phyloP scores from a whole-genome alignment of 768 basidiomycete species.

The Porphyrellus cyaneotinctus region DNA sequence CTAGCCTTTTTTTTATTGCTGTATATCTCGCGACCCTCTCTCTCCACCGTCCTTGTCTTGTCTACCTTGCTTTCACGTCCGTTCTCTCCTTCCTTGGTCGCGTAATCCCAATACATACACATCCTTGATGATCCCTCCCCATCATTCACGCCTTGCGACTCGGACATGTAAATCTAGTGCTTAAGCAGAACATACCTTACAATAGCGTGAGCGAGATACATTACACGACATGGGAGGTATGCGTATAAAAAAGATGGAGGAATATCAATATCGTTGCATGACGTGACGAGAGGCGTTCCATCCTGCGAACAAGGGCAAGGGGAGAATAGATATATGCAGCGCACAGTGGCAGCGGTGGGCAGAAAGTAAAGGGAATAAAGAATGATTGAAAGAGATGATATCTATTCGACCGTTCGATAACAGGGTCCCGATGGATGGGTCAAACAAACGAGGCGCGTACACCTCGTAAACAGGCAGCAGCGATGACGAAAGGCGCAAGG shows the following conservation, averaged over 20 bases:
- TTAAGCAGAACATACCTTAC: constrained; percentile 16
- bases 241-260: constrained; percentile 4
- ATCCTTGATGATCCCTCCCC: background rate
- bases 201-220: constrained; percentile 19
- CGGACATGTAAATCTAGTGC: constrained; percentile 15
- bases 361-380: constrained; percentile 26
- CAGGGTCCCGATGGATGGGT: background rate
- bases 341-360: background rate
- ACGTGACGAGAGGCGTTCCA: constrained; percentile 10
- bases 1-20: background rate
- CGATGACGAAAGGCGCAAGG: background rate
- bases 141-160: background rate
- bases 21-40: background rate
- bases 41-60: background rate
- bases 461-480: background rate
- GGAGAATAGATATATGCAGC: background rate
- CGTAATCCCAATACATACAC: background rate
- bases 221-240: constrained; percentile 27
- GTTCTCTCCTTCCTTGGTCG: constrained; percentile 1
- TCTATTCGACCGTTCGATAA: background rate
- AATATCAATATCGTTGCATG: constrained; percentile 21
- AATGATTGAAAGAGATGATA: constrained; percentile 16
- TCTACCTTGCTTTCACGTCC: constrained; percentile 4
- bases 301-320: constrained; percentile 1
- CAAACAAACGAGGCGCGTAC: background rate